Evolutionary conservation across 371 early-diverging fungal genomes (phyloP).

Genomic region (Sporodiniella umbellata): DNA sequence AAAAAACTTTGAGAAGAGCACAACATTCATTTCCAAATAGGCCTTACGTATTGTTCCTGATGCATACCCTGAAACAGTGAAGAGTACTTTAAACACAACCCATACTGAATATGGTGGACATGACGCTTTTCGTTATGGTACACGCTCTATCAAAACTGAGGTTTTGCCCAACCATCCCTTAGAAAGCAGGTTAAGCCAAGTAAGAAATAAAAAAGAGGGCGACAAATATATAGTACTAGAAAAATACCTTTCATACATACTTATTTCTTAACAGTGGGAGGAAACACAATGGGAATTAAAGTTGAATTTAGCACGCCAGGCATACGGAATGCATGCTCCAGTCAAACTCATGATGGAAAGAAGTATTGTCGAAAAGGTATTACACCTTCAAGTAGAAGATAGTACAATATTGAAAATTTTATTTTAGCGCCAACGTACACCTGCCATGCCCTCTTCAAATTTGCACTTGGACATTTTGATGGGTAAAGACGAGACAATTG

Average conservation of each 20-base stretch:
- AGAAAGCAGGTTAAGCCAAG: constrained; percentile 68
- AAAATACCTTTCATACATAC: not conserved
- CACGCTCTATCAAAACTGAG: constrained; percentile 67
- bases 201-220: constrained; percentile 19
- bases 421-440: constrained; percentile 49
- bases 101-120: constrained; percentile 74
- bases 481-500: constrained; percentile 86
- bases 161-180: constrained; percentile 76
- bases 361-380: constrained; percentile 67
- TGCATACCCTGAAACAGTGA: constrained; percentile 37
- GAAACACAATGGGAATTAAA: constrained; percentile 79
- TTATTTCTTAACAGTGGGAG: constrained; percentile 64
- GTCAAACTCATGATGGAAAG: constrained; percentile 90
- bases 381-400: not conserved
- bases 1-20: not conserved
- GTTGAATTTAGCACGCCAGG: constrained; percentile 73
- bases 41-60: constrained; percentile 45
- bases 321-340: constrained; percentile 88
- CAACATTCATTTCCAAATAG: constrained; percentile 6
- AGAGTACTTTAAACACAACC: constrained; percentile 52
- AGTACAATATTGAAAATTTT: not conserved
- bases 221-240: not conserved
- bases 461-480: constrained; percentile 82
- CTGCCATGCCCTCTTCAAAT: constrained; percentile 71
- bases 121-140: constrained; percentile 84